A percentile compares a stretch with the other conserved stretches of the same genome.
phyloP scores from a whole-genome alignment of 495 filamentous ascomycete genomes.

The Trichoderma orchidacearum region DNA sequence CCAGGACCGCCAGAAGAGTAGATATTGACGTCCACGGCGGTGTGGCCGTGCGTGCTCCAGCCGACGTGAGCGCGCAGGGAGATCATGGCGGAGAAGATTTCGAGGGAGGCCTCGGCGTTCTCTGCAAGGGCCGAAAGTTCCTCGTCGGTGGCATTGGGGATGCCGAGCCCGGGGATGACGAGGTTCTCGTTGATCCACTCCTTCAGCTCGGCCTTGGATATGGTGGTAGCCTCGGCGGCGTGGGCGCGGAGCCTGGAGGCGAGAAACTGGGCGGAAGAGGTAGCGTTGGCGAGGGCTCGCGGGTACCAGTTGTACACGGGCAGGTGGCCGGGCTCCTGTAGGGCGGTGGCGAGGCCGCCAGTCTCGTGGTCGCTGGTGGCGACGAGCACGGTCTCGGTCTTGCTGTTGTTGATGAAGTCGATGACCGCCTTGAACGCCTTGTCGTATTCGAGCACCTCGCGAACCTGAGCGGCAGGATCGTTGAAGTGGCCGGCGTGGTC shows the following conservation, averaged over 20 bases:
- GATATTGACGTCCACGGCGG: constrained; percentile 82
- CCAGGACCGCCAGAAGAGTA: constrained; percentile 50
- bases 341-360: constrained; percentile 68
- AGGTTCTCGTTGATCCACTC: constrained; percentile 47
- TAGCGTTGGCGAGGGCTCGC: constrained; percentile 62
- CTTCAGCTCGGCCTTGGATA: constrained; percentile 28
- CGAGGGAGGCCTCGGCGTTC: constrained; percentile 31
- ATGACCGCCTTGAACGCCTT: constrained; percentile 67
- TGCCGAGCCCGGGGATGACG: constrained; percentile 54
- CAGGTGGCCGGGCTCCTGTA: constrained; percentile 26
- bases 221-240: constrained; percentile 23
- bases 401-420: constrained; percentile 66
- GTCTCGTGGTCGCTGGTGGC: constrained; percentile 93
- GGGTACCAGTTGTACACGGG: constrained; percentile 77
- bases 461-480: constrained; percentile 88
- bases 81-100: constrained; percentile 72
- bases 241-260: constrained; percentile 42
- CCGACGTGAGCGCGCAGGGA: constrained; percentile 78
- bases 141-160: constrained; percentile 54
- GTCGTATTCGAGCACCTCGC: constrained; percentile 89
- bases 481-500: constrained; percentile 94
- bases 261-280: constrained; percentile 62
- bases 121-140: constrained; percentile 58
- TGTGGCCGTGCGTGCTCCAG: constrained; percentile 87
- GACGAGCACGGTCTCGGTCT: constrained; percentile 66